Percentiles rank a stretch among this genome's conserved stretches.
These are phyloP conservation scores for Chrysosporium queenslandicum DNA, from an alignment of 2,329 filamentous ascomycete species.

Conservation along the genomic window DNA sequence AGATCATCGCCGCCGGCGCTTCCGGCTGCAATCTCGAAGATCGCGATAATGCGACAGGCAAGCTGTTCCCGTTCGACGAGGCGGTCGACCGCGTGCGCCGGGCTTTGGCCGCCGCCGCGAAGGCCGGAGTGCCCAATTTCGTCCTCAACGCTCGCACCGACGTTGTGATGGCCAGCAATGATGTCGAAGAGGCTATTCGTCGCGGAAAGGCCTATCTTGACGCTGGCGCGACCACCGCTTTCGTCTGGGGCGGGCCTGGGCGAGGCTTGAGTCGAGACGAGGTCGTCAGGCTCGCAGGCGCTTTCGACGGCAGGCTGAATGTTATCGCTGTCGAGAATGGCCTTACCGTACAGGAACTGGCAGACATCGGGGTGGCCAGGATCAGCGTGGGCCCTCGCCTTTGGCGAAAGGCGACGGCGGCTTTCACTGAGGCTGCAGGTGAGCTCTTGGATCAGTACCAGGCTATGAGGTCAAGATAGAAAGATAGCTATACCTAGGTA, in stretches of 20 bases:
- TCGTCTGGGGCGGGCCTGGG: constrained; percentile 48
- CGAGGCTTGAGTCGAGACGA: constrained; percentile 40
- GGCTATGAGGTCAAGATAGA: constrained; percentile 15
- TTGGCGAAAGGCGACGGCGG: constrained; percentile 33
- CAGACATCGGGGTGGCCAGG: constrained; percentile 44
- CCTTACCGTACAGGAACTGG: constrained; percentile 39
- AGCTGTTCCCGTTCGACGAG: constrained; percentile 35
- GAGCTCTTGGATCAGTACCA: constrained; percentile 16
- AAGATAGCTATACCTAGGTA: too few relatives aligned
- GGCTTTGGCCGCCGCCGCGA: constrained; percentile 21
- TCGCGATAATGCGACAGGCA: constrained; percentile 30
- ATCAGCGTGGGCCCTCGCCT: constrained; percentile 47
- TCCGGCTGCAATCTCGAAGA: constrained; percentile 54
- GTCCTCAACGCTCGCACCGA: constrained; percentile 52
- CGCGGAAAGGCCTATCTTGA: constrained; percentile 49
- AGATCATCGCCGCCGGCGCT: constrained; percentile 43
- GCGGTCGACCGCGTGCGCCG: constrained; percentile 41
- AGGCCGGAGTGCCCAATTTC: constrained; percentile 45
- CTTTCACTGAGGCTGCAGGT: constrained; percentile 15
- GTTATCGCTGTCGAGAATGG: constrained; percentile 38
- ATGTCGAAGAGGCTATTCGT: constrained; percentile 42
- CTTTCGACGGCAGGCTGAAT: constrained; percentile 43
- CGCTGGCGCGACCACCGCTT: constrained; percentile 50
- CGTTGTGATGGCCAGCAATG: constrained; percentile 34
- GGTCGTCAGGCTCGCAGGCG: constrained; percentile 40